Base-by-base conservation (phyloP, 371 early-diverging fungal genomes). In the Mucor circinelloides region DNA sequence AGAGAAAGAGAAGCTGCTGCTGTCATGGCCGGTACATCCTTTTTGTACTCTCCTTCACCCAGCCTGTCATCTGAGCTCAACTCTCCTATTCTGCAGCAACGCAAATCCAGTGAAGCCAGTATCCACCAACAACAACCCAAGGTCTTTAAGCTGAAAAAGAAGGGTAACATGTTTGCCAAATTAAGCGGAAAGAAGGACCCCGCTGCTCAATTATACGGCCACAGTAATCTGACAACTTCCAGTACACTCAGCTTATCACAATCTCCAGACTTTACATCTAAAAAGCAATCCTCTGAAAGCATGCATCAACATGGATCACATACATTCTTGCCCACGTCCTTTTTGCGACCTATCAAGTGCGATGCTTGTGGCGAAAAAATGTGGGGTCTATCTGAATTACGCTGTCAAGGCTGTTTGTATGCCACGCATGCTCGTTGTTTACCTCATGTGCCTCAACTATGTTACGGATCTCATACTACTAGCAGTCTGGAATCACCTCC, bases 301-400 rank as follows among this genome's bases (percentile, higher is more conserved):
- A 21, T 66, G 17, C 40, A 30, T 17, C 64, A 67, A 25, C 84
- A 84, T 42, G 80, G 80, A 21, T 66, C 83, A 25, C 94, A 94
- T 68, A 67, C 75, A 1, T 91, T 94, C 66, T 77, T 82, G 32
- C 78, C 81, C 9, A 85, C 89, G 36, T 73, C 87, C 9, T 93
- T 88, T 62, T 42, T 91, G 32, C 80, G 89, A 30, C 90, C 94
- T 5, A 76, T 86, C 28, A 90, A 90, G 25, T 95, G 97, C 67
- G 94, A 94, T 60, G 81, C 80, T 36, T 97, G 97, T 64, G 80
- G 83, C 25, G 96, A 96, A 44, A 92, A 93, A 62, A 84, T 96
- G 55, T 93, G 95, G 93, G 93, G 94, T 10, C 74, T 90, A 2
- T 86, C 87, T 44, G 94, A 94, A 64, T 70, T 91, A 58, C 77